A percentile compares a stretch with the other conserved stretches of the same genome.
phyloP scores from a whole-genome alignment of 2,329 filamentous ascomycete genomes.

The Trichoderma sp. region DNA sequence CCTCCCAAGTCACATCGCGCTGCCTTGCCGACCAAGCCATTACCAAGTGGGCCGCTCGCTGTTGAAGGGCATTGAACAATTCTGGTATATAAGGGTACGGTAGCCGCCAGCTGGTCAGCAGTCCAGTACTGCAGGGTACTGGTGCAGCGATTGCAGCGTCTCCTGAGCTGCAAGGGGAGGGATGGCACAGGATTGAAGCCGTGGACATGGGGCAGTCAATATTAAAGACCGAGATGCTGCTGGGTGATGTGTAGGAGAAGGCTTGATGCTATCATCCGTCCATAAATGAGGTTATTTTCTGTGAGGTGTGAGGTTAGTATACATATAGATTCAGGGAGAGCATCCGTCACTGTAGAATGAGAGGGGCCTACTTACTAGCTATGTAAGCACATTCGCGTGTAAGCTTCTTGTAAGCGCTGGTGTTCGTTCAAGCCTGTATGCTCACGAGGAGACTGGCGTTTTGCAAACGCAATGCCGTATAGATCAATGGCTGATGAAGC shows the following conservation, averaged over 20 bases:
- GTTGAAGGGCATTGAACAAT: background rate
- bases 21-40: background rate
- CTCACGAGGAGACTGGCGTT: background rate
- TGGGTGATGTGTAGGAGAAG: background rate
- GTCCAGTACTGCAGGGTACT: background rate
- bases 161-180: too few species aligned
- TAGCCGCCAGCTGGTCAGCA: background rate
- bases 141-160: background rate
- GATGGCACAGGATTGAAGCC: background rate
- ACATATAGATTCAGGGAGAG: too few species aligned
- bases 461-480: background rate
- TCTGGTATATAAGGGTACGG: conserved; percentile 8
- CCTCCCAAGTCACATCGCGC: background rate
- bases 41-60: background rate
- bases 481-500: background rate
- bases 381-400: background rate
- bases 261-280: background rate
- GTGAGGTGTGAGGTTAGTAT: background rate
- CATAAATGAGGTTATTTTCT: background rate
- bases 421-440: background rate
- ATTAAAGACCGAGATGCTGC: background rate
- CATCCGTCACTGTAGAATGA: background rate
- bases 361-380: background rate
- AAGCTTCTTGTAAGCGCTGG: background rate
- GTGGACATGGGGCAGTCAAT: background rate